phyloP scores from a whole-genome alignment of 192 early-diverging fungal species.

The Rhizophagus sp. region DNA sequence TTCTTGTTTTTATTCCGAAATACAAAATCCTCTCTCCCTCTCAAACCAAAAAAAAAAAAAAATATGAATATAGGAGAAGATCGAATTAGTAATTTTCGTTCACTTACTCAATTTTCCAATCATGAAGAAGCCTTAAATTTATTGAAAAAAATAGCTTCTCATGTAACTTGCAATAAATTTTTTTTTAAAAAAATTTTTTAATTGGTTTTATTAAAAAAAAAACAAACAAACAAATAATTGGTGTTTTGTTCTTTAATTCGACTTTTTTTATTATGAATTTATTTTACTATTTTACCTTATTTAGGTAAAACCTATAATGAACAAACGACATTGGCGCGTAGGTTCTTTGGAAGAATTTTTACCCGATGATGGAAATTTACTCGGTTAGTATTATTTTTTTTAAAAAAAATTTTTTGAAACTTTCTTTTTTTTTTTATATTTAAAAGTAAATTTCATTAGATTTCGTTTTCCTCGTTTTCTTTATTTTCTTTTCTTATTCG shows the following conservation, averaged over 20 bases:
- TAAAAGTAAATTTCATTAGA: too few species aligned
- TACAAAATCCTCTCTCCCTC: too few species aligned
- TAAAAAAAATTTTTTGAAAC: too few species aligned
- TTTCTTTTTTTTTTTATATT: too few species aligned
- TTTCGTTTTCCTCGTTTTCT: too few species aligned
- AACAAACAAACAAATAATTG: too few species aligned
- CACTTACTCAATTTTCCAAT: slow-evolving; percentile 16
- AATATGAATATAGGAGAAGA: neutral
- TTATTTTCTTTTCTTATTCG: too few species aligned
- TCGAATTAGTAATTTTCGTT: neutral
- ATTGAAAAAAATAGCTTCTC: slow-evolving; percentile 43
- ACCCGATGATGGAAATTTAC: slow-evolving; percentile 46
- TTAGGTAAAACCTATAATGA: slow-evolving; percentile 74
- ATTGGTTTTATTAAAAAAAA: neutral
- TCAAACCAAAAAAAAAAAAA: too few species aligned
- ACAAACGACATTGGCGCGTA: slow-evolving; percentile 60
- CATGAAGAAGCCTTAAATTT: slow-evolving; percentile 47
- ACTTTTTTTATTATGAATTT: neutral
- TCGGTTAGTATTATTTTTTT: slow-evolving; percentile 31
- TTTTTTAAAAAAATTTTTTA: neutral
- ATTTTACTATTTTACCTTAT: neutral
- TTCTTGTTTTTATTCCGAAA: neutral
- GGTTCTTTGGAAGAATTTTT: slow-evolving; percentile 59
- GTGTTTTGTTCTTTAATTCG: neutral
- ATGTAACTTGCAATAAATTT: slow-evolving; percentile 29